Base-by-base conservation (phyloP, 306 rosid species). In the Glycine latifolia region DNA sequence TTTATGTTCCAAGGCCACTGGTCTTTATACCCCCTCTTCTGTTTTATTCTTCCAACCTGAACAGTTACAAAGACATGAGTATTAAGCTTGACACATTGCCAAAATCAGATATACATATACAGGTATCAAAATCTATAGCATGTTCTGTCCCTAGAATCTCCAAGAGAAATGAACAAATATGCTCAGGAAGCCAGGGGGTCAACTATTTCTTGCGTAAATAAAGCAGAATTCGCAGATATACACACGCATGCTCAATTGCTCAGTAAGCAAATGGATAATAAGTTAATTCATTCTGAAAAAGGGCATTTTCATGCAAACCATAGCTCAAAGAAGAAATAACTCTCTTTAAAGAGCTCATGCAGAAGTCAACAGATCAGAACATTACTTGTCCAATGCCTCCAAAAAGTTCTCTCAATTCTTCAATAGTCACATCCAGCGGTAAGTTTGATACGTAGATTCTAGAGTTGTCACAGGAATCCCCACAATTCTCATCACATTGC, bases 351-450 rank as follows among this genome's bases (percentile, higher is more conserved):
- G 17, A 83, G 85, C 37, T 46, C 35, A 78, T 14, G 44, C 12
- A 37, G 26, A 53, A 46, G 83, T 75, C 79, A 81, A 86, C 20
- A 73, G 86, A 86, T 72, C 72, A 75, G 84, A 81, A 85, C 74
- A 80, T 91, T 93, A 96, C 99, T 89, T 92, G 97, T 84, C 99
- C 99, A 92, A 96, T 96, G 90, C 99, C 98, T 70, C 99, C 97
- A 90, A 96, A 96, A 75, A 96, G 97, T 3, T 89, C 89, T 86
- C 87, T 89, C 85, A 96, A 85, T 89, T 96, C 99, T 5, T 96
- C 99, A 69, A 43, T 80, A 3, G 97, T 93, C 85, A 96, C 97
- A 86, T 96, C 99, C 1, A 92, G 93, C 2, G 99, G 99, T 85
- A 96, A 84, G 83, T 94, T 96, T 47, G 99, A 96, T 12, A 96